phyloP scores from a whole-genome alignment of 306 rosid species.

The Casuarina glauca region DNA sequence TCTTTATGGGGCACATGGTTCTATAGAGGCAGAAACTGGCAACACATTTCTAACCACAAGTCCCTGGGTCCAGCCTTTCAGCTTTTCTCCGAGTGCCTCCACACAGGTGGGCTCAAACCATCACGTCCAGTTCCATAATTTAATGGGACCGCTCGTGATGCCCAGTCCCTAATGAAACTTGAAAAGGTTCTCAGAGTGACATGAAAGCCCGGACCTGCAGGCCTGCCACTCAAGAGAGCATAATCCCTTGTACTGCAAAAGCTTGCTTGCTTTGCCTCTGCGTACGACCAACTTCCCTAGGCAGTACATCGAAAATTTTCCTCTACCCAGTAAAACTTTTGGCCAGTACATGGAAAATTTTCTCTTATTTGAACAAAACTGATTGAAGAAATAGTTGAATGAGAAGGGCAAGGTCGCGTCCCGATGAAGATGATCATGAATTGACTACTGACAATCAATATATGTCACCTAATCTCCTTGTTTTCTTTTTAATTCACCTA shows the following conservation, averaged over 20 bases:
- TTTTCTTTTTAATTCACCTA: constrained; percentile 27
- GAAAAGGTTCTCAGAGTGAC: constrained; percentile 31
- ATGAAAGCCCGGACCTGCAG: constrained; percentile 43
- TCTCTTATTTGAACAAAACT: background rate
- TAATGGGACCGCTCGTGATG: constrained; percentile 31
- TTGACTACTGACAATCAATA: background rate
- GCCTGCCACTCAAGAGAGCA: constrained; percentile 28
- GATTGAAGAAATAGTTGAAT: background rate
- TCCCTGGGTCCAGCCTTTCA: background rate
- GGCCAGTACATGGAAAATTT: too few species aligned
- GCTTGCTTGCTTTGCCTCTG: too few species aligned
- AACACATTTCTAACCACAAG: background rate
- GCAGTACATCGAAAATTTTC: too few species aligned
- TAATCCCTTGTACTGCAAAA: background rate
- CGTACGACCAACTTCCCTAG: too few species aligned
- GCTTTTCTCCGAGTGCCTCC: background rate
- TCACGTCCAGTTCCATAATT: constrained; percentile 33
- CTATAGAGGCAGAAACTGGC: background rate
- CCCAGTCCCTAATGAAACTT: constrained; percentile 7
- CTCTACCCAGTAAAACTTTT: too few species aligned
- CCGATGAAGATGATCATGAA: background rate
- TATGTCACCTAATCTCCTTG: constrained; percentile 22
- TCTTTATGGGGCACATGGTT: background rate
- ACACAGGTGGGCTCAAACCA: background rate
- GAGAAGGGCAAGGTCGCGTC: background rate